phyloP scores from a whole-genome alignment of 177 flowering plant species.

The Vitis hybrid region DNA sequence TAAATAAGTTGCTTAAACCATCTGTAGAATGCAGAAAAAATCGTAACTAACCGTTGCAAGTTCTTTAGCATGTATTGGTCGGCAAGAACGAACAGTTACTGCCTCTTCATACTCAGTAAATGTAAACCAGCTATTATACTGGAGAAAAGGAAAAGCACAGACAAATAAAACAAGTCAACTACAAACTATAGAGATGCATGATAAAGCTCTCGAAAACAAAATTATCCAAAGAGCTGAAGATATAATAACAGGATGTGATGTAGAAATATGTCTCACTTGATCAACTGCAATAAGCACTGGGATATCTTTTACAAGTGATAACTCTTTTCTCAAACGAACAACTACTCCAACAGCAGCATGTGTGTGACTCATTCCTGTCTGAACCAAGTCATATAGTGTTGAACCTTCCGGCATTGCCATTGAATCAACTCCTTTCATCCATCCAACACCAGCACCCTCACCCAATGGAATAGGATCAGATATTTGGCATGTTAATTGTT shows the following conservation, averaged over 20 bases:
- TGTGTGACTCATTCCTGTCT: constrained; percentile 64
- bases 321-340: constrained; percentile 86
- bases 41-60: constrained; percentile 69
- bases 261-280: constrained; percentile 53
- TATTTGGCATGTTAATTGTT: constrained; percentile 67
- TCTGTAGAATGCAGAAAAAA: neutral
- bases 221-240: neutral
- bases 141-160: constrained; percentile 24
- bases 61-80: constrained; percentile 89
- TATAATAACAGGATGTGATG: neutral
- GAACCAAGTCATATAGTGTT: constrained; percentile 67
- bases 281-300: constrained; percentile 97
- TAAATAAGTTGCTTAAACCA: no score
- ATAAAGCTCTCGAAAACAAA: neutral
- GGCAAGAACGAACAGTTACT: constrained; percentile 65
- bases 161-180: constrained; percentile 3
- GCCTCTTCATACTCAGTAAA: constrained; percentile 85
- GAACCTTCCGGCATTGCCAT: constrained; percentile 86
- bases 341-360: constrained; percentile 94
- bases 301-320: constrained; percentile 76
- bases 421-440: constrained; percentile 74
- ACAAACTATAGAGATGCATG: neutral
- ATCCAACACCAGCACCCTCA: constrained; percentile 97
- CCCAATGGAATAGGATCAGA: constrained; percentile 88
- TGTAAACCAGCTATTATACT: constrained; percentile 98